Conservation (phyloP, 805 yeast genomes). For the Wickerhamomyces subpelliculosus region DNA sequence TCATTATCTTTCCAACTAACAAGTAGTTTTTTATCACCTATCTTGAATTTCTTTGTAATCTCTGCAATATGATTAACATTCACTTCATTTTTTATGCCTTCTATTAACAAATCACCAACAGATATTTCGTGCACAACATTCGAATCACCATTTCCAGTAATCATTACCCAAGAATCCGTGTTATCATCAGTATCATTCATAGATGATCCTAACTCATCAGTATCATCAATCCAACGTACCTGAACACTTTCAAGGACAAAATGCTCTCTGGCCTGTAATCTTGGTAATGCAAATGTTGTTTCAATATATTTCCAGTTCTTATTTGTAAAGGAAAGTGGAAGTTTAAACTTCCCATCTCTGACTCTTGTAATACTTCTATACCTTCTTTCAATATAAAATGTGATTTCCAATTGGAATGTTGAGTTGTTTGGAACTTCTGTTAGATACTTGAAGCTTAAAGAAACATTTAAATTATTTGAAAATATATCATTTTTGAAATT, state of each 20-base stretch:
- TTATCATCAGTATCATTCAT: conserved; percentile 4
- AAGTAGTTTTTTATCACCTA: conserved; percentile 8
- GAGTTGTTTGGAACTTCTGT: conserved; percentile 10
- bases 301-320: conserved; percentile 16
- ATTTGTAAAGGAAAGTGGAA: conserved; percentile 24
- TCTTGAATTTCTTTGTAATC: conserved; percentile 3
- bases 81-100: conserved; percentile 1
- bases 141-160: conserved; percentile 13
- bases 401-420: conserved; percentile 25
- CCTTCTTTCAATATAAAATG: conserved; percentile 28
- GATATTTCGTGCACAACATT: conserved; percentile 10
- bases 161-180: conserved; percentile 20
- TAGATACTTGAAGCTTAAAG: conserved; percentile 21
- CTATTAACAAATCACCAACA: conserved; percentile 21
- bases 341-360: conserved; percentile 23
- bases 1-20: conserved; percentile 19
- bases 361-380: conserved; percentile 21
- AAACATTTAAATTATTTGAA: conserved; percentile 11
- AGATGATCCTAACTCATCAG: not conserved
- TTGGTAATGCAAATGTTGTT: conserved; percentile 12
- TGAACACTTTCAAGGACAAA: conserved; percentile 16
- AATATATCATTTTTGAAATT: conserved; percentile 21
- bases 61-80: not conserved
- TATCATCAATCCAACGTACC: conserved; percentile 12
- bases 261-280: conserved; percentile 17